A percentile compares a stretch with the other conserved stretches of the same genome.
These are phyloP conservation scores for Moricandia moricandioides DNA, from an alignment of 345 rosid genomes.

Conservation along the genomic window DNA sequence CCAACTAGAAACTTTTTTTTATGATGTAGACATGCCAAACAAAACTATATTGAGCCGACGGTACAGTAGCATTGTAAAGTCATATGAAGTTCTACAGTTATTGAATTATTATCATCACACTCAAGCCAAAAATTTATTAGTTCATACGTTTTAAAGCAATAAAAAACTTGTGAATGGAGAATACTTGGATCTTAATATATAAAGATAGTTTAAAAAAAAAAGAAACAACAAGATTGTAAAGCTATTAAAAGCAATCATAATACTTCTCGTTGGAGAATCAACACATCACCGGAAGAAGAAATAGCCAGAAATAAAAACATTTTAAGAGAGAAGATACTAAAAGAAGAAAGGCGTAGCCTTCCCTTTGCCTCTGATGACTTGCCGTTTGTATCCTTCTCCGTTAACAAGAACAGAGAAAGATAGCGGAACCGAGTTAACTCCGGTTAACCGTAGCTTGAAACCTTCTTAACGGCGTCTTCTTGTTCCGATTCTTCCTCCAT, in stretches of 20 bases:
- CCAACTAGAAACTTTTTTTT: neutral
- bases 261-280: neutral
- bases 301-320: neutral
- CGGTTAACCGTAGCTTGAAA: conserved; percentile 6
- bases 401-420: conserved; percentile 16
- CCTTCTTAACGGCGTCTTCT: conserved; percentile 29
- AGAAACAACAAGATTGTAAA: conserved; percentile 10
- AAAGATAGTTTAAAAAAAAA: conserved; percentile 3
- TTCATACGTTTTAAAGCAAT: neutral
- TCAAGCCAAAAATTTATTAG: neutral
- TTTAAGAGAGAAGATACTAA: neutral
- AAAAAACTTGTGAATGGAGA: neutral
- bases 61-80: neutral
- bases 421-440: conserved; percentile 29
- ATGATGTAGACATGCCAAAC: neutral
- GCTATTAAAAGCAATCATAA: conserved; percentile 2
- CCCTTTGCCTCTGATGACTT: conserved; percentile 45
- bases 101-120: neutral
- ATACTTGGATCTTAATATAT: neutral
- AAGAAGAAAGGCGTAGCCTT: conserved; percentile 44
- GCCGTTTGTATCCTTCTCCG: conserved; percentile 32
- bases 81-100: neutral
- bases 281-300: conserved; percentile 13
- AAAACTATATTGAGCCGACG: neutral
- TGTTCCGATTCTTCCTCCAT: conserved; percentile 34